Evolutionary conservation across 352 stramenopile genomes (phyloP).

Genomic region (Phytopythium cucurbitacearum): DNA sequence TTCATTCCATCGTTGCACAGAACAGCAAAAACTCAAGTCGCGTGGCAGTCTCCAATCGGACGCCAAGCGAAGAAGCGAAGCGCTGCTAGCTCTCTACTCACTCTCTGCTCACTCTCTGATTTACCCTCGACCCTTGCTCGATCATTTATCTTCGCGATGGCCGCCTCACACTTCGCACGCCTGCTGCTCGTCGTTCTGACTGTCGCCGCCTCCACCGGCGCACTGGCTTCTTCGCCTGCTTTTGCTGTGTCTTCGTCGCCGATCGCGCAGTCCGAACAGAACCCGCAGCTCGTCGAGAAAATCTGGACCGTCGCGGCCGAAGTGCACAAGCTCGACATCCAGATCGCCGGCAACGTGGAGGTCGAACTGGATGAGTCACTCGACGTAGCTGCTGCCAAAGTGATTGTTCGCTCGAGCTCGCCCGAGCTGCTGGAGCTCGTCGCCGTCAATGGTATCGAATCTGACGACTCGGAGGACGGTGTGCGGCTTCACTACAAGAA

Average conservation of each 20-base stretch:
- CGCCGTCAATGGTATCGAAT: neutral
- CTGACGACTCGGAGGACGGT: neutral
- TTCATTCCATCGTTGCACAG: too few relatives aligned
- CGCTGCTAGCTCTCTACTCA: too few relatives aligned
- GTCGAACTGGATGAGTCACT: slow-evolving; percentile 5
- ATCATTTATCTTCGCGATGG: too few relatives aligned
- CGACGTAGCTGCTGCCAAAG: neutral
- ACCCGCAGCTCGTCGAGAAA: neutral
- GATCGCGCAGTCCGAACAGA: neutral
- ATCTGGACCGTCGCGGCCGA: neutral
- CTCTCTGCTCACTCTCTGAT: too few relatives aligned
- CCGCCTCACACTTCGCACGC: neutral
- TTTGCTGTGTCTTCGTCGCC: neutral
- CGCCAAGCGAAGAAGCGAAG: too few relatives aligned
- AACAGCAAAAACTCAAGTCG: too few relatives aligned
- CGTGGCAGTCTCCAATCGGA: too few relatives aligned
- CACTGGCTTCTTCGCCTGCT: neutral
- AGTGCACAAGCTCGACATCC: slow-evolving; percentile 1
- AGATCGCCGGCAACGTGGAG: slow-evolving; percentile 3
- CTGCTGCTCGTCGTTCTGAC: neutral
- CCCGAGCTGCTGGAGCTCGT: slow-evolving; percentile 3
- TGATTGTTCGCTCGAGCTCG: slow-evolving; percentile 1
- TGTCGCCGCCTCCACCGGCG: neutral
- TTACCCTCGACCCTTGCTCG: too few relatives aligned
- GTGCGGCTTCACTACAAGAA: slow-evolving; percentile 4